phyloP scores from a whole-genome alignment of 192 early-diverging fungal species.

The Coemansia sp. region DNA sequence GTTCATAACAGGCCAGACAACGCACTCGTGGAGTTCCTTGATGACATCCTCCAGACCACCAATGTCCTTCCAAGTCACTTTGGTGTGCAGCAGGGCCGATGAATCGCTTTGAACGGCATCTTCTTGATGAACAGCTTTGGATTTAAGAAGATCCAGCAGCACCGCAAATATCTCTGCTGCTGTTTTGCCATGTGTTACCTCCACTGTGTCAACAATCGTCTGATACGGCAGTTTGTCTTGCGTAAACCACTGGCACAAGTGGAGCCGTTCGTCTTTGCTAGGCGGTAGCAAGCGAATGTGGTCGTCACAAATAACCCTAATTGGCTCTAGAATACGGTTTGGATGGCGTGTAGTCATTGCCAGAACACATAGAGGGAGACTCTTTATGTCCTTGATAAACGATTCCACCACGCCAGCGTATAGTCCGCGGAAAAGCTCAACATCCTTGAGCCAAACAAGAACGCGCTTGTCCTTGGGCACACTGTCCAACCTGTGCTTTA shows the following conservation, averaged over 20 bases:
- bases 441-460: slow-evolving; percentile 41
- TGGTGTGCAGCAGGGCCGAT: not conserved
- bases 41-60: slow-evolving; percentile 77
- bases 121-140: not conserved
- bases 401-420: slow-evolving; percentile 30
- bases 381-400: slow-evolving; percentile 11
- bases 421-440: slow-evolving; percentile 36
- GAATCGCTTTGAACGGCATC: not conserved
- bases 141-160: not conserved
- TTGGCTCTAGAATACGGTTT: slow-evolving; percentile 32
- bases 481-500: slow-evolving; percentile 12
- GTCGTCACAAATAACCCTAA: slow-evolving; percentile 40
- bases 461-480: slow-evolving; percentile 8
- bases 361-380: slow-evolving; percentile 23
- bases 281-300: slow-evolving; percentile 39
- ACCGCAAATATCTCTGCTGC: slow-evolving; percentile 31
- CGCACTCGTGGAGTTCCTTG: slow-evolving; percentile 69
- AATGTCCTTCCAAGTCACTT: slow-evolving; percentile 68
- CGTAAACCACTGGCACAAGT: slow-evolving; percentile 33
- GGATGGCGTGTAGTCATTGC: slow-evolving; percentile 53
- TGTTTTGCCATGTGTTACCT: slow-evolving; percentile 20
- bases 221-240: not conserved
- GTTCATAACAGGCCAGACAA: slow-evolving; percentile 76
- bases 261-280: slow-evolving; percentile 17
- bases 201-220: slow-evolving; percentile 9